Percentiles rank a stretch among this genome's conserved stretches.
phyloP scores from a whole-genome alignment of 148 eudicot species.

The Rhododendron ovatum region DNA sequence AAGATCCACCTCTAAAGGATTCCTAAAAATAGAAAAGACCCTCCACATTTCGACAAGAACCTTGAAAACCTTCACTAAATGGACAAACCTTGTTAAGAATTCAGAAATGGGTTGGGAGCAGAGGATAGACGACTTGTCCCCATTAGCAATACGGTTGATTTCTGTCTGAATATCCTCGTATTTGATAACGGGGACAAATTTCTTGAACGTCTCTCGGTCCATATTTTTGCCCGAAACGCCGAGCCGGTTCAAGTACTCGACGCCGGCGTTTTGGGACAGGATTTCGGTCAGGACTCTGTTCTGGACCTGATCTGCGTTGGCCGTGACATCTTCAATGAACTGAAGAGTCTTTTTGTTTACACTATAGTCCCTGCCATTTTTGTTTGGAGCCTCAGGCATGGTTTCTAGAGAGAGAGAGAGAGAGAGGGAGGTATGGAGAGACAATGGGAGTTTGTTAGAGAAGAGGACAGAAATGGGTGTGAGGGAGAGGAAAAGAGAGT shows the following conservation, averaged over 20 bases:
- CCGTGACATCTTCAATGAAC: constrained; percentile 23
- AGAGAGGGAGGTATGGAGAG: neutral
- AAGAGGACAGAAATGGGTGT: constrained; percentile 5
- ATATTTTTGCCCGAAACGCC: constrained; percentile 11
- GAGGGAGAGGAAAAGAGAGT: neutral
- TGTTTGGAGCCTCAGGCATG: constrained; percentile 59
- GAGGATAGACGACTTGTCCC: constrained; percentile 67
- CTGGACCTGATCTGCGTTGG: constrained; percentile 28
- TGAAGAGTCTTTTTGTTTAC: constrained; percentile 29
- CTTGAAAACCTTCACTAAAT: neutral
- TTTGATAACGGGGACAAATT: constrained; percentile 62
- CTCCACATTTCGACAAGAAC: neutral
- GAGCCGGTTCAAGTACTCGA: constrained; percentile 23
- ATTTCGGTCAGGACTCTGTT: constrained; percentile 18
- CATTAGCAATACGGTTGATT: constrained; percentile 82
- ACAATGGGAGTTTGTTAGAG: constrained; percentile 5
- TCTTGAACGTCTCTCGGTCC: constrained; percentile 35
- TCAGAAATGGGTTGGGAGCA: constrained; percentile 87
- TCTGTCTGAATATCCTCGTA: constrained; percentile 78
- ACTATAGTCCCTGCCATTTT: constrained; percentile 12
- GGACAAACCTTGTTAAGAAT: constrained; percentile 73
- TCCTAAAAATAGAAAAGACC: neutral
- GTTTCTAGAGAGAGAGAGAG: constrained; percentile 2
- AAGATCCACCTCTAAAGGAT: neutral
- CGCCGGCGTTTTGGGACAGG: constrained; percentile 20